phyloP scores from a whole-genome alignment of 805 yeast genomes.

The Blastobotrys peoriensis region DNA sequence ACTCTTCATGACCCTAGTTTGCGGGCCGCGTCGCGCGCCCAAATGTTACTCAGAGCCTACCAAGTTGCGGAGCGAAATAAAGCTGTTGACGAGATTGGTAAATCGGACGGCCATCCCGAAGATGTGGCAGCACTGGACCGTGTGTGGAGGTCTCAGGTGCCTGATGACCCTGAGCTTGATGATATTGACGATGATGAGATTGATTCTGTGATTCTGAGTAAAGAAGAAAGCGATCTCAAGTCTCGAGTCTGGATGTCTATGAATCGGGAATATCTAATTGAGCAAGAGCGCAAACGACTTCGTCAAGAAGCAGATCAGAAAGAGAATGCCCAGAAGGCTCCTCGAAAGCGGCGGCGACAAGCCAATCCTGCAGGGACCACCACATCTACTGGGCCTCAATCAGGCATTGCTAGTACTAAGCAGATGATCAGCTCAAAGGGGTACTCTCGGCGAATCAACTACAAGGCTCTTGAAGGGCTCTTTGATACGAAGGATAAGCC shows the following conservation, averaged over 20 bases:
- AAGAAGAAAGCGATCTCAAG: slow-evolving; percentile 66
- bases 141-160: slow-evolving; percentile 37
- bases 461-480: slow-evolving; percentile 58
- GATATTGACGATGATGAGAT: slow-evolving; percentile 85
- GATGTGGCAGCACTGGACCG: neutral
- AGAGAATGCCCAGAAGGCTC: slow-evolving; percentile 63
- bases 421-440: slow-evolving; percentile 68
- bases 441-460: slow-evolving; percentile 85
- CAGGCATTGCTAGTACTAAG: slow-evolving; percentile 77
- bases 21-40: neutral
- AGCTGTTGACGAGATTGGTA: slow-evolving; percentile 2
- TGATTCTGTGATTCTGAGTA: slow-evolving; percentile 51
- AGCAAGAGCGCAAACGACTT: slow-evolving; percentile 77
- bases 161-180: slow-evolving; percentile 51
- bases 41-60: neutral
- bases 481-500: slow-evolving; percentile 19
- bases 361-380: slow-evolving; percentile 22
- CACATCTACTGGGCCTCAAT: slow-evolving; percentile 35
- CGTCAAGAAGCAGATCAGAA: slow-evolving; percentile 82
- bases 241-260: slow-evolving; percentile 86
- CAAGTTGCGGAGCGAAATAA: neutral
- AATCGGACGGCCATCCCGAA: neutral
- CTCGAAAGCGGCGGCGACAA: slow-evolving; percentile 33
- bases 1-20: neutral
- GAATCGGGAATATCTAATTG: slow-evolving; percentile 78